Base-by-base conservation (phyloP, 345 rosid species). In the Eucalyptus regnans region DNA sequence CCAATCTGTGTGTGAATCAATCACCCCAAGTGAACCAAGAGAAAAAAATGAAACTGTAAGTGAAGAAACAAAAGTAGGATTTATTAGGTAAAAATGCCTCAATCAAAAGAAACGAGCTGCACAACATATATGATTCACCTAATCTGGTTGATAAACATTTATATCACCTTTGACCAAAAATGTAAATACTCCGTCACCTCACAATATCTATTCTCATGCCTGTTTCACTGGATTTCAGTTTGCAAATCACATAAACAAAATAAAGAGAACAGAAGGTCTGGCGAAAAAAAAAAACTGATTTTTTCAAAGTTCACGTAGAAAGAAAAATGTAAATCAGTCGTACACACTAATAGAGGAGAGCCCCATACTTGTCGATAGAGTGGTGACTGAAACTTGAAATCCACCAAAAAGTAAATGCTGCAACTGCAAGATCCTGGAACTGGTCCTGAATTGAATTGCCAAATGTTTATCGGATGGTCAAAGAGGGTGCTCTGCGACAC, bases 301-400 rank as follows among this genome's bases (percentile, higher is more conserved):
- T 8, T 54, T 50, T 86, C 50, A 33, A 50, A 86, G 14, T n/a
- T 31, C 48, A 80, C 43, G 20, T 46, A 14, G 11, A 44, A 16
- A 12, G 27, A 49, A 22, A n/a, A 7, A 46, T 8, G 50, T 7
- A 84, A 46, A 29, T 68, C 13, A 23, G 5, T 58, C 0, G 3
- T 58, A 2, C 9, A 58, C 6, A 9, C 62, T 23, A 23, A 58
- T 2, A 58, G 62, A 9, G 6, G 29, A 23, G 83, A 50, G 87
- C 49, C 2, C n/a, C 81, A 86, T 94, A 96, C 98, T 98, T 96
- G 98, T 87, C 97, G 94, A 93, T 97, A 96, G 86, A 96, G 94
- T 37, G 99, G 98, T 12, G 99, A 97, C 87, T 93, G 96, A 89
- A 97, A 95, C 93, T 97, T 96, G 91, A 96, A 97, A 91, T 95